These are phyloP conservation scores for Elsinoe batatas DNA, from an alignment of 2,329 filamentous ascomycete genomes.

Conservation along the genomic window DNA sequence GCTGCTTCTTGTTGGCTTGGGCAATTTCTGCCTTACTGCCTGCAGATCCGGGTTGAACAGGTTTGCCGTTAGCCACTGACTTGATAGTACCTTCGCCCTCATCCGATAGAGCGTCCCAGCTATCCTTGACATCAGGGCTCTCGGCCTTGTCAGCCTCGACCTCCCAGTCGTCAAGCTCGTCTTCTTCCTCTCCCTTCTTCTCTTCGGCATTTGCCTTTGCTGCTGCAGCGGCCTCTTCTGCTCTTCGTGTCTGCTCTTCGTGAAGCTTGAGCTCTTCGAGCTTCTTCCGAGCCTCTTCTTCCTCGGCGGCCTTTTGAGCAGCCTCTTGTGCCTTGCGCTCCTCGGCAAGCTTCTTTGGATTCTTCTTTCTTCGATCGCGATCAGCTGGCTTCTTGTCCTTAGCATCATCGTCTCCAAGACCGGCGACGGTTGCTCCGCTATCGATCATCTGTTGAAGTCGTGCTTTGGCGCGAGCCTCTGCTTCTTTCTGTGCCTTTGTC, in stretches of 20 bases:
- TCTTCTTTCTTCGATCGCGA: constrained; percentile 69
- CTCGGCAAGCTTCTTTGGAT: constrained; percentile 51
- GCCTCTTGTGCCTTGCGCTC: constrained; percentile 34
- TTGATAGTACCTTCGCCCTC: constrained; percentile 49
- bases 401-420: constrained; percentile 54
- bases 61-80: constrained; percentile 28
- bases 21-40: constrained; percentile 21
- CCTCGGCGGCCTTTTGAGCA: constrained; percentile 29
- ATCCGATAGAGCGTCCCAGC: constrained; percentile 82
- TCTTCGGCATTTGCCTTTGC: constrained; percentile 59
- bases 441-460: constrained; percentile 80
- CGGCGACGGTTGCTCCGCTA: constrained; percentile 53
- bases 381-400: constrained; percentile 74
- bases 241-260: constrained; percentile 63
- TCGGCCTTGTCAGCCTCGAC: constrained; percentile 64
- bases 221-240: constrained; percentile 66
- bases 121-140: constrained; percentile 76
- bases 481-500: constrained; percentile 76
- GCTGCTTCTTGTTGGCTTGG: constrained; percentile 20
- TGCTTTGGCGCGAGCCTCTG: constrained; percentile 66
- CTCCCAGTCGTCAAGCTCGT: constrained; percentile 75
- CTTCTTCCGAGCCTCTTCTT: constrained; percentile 48
- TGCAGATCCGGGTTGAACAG: constrained; percentile 21
- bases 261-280: constrained; percentile 42
- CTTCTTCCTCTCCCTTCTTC: constrained; percentile 52